These are phyloP conservation scores for Sanghuangporus sanghuang DNA, from an alignment of 1,284 basidiomycete species.

Conservation along the genomic window DNA sequence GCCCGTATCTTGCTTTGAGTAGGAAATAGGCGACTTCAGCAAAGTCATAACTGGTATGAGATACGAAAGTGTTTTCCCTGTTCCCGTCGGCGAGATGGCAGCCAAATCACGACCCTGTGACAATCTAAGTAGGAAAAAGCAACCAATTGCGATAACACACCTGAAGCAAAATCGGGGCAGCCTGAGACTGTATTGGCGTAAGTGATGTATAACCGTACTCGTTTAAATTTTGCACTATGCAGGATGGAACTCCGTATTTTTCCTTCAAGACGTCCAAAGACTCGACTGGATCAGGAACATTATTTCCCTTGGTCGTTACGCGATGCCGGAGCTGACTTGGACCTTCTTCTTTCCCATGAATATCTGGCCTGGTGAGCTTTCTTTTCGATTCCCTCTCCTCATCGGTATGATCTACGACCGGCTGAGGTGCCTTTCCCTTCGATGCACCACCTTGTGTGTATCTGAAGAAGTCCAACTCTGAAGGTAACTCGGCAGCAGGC, in stretches of 20 bases:
- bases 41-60: constrained; percentile 74
- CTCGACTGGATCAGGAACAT: constrained; percentile 54
- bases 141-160: constrained; percentile 33
- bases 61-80: constrained; percentile 91
- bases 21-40: constrained; percentile 57
- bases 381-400: constrained; percentile 27
- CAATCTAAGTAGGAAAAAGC: neutral
- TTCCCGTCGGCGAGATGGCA: constrained; percentile 92
- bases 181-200: constrained; percentile 71
- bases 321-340: constrained; percentile 45
- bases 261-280: constrained; percentile 54
- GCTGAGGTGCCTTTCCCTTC: constrained; percentile 33
- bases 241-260: constrained; percentile 51
- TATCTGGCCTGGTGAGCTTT: constrained; percentile 27
- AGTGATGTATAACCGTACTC: constrained; percentile 56
- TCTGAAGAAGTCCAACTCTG: constrained; percentile 86
- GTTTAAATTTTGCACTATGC: constrained; percentile 56
- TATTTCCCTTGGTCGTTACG: constrained; percentile 63
- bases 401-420: constrained; percentile 30
- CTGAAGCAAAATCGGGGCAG: constrained; percentile 69
- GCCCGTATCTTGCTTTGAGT: constrained; percentile 40
- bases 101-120: constrained; percentile 62
- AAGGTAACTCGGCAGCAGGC: constrained; percentile 52
- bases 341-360: constrained; percentile 23
- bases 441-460: constrained; percentile 55